These are phyloP conservation scores for Chytriomyces sp. DNA, from an alignment of 192 early-diverging fungal species.

Conservation along the genomic window DNA sequence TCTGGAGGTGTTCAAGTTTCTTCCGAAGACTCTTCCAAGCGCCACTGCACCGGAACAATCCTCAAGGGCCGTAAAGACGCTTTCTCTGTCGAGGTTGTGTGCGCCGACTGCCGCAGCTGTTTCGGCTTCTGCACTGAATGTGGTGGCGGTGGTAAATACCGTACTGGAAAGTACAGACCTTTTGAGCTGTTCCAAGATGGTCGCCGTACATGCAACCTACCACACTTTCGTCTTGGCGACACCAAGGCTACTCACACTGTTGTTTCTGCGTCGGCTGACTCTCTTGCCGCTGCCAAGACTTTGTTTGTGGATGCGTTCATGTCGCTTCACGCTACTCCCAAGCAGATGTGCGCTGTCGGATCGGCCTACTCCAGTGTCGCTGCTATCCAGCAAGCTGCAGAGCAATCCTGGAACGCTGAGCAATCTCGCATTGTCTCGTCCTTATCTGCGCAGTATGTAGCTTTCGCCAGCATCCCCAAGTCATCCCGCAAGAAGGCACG, in stretches of 20 bases:
- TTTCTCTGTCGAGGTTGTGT: slow-evolving; percentile 46
- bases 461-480: slow-evolving; percentile 29
- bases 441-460: slow-evolving; percentile 4
- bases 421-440: slow-evolving; percentile 4
- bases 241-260: slow-evolving; percentile 29
- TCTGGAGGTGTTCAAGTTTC: slow-evolving; percentile 29
- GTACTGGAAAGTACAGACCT: slow-evolving; percentile 56
- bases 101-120: slow-evolving; percentile 31
- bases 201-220: slow-evolving; percentile 46
- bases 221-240: slow-evolving; percentile 48
- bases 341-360: slow-evolving; percentile 3
- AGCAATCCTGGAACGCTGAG: slow-evolving; percentile 6
- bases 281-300: slow-evolving; percentile 9
- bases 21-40: not conserved
- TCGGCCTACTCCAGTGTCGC: not conserved
- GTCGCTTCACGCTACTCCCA: slow-evolving; percentile 21
- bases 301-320: slow-evolving; percentile 35
- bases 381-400: slow-evolving; percentile 10
- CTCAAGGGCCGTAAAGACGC: not conserved
- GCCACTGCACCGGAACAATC: slow-evolving; percentile 3
- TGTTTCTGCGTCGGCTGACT: not conserved
- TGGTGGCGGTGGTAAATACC: slow-evolving; percentile 54
- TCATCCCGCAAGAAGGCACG: slow-evolving; percentile 38
- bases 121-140: slow-evolving; percentile 50
- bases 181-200: slow-evolving; percentile 45